phyloP scores from a whole-genome alignment of 75 land plant genomes.

The Isoetes taiwanensis region DNA sequence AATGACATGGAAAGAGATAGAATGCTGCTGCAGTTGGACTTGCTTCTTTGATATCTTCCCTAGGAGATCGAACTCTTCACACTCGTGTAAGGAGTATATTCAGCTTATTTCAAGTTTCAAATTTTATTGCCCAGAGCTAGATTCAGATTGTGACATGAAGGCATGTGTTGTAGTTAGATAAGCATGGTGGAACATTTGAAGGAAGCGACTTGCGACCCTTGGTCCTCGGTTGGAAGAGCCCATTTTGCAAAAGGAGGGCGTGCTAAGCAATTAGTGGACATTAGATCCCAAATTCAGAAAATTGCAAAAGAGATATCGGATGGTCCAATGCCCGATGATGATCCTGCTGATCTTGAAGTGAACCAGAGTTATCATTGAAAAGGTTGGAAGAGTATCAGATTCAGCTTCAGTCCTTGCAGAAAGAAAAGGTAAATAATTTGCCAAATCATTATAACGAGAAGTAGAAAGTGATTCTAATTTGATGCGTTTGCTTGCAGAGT shows the following conservation, averaged over 20 bases:
- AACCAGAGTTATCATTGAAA: constrained; percentile 55
- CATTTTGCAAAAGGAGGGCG: constrained; percentile 70
- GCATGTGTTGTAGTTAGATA: too few species aligned
- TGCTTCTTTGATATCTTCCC: too few species aligned
- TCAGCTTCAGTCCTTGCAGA: constrained; percentile 79
- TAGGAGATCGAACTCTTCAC: too few species aligned
- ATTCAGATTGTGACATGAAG: too few species aligned
- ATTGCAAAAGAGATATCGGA: constrained; percentile 70
- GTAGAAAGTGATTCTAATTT: background rate
- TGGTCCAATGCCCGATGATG: too few species aligned
- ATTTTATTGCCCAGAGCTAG: too few species aligned
- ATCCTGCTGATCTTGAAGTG: constrained; percentile 22
- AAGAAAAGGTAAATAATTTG: constrained; percentile 52
- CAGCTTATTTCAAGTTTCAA: too few species aligned
- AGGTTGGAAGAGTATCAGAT: constrained; percentile 69
- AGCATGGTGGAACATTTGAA: too few species aligned
- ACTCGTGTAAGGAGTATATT: too few species aligned
- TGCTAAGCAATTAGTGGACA: constrained; percentile 53
- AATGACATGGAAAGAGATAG: constrained; percentile 51
- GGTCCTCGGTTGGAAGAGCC: constrained; percentile 64
- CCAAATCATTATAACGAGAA: too few species aligned
- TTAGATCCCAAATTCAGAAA: constrained; percentile 65
- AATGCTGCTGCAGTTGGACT: constrained; percentile 68
- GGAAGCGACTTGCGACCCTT: constrained; percentile 77
- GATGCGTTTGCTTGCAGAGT: constrained; percentile 45